Evolutionary conservation across 805 yeast genomes (phyloP).

Genomic region (Candida manassasensis): DNA sequence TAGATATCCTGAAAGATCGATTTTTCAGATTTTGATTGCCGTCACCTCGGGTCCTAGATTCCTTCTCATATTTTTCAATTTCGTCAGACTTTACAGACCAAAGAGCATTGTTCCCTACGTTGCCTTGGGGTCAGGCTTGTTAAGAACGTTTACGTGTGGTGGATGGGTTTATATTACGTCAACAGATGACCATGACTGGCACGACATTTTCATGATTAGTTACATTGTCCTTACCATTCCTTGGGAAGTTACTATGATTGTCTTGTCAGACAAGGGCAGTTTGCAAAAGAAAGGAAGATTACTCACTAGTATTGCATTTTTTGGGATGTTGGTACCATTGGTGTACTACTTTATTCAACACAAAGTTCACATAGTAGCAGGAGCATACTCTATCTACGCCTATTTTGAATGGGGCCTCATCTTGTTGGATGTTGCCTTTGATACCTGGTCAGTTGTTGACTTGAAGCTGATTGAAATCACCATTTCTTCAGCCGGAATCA

Average conservation of each 20-base stretch:
- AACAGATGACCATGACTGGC: slow-evolving; percentile 95
- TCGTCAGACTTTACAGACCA: slow-evolving; percentile 41
- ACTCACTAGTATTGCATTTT: slow-evolving; percentile 56
- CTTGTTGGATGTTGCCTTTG: slow-evolving; percentile 78
- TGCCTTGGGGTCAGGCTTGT: slow-evolving; percentile 58
- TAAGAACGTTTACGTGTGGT: slow-evolving; percentile 94
- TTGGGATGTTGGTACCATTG: slow-evolving; percentile 72
- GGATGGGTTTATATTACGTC: slow-evolving; percentile 98
- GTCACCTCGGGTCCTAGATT: slow-evolving; percentile 92
- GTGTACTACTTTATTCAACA: slow-evolving; percentile 89
- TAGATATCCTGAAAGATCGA: slow-evolving; percentile 89
- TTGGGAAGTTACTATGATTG: slow-evolving; percentile 69
- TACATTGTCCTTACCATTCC: slow-evolving; percentile 88
- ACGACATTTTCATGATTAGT: slow-evolving; percentile 90
- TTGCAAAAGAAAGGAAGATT: slow-evolving; percentile 47
- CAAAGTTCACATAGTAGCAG: slow-evolving; percentile 78
- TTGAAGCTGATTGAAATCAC: slow-evolving; percentile 58
- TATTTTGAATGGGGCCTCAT: slow-evolving; percentile 93
- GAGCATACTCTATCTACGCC: slow-evolving; percentile 95
- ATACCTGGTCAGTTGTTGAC: slow-evolving; percentile 71
- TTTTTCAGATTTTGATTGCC: slow-evolving; percentile 89
- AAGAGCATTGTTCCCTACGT: slow-evolving; percentile 33
- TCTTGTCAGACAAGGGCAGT: slow-evolving; percentile 43
- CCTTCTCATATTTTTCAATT: slow-evolving; percentile 50
- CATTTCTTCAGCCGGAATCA: slow-evolving; percentile 24